Conservation (phyloP, 2,329 filamentous ascomycete species). For the Corniculantispora saksenae region DNA sequence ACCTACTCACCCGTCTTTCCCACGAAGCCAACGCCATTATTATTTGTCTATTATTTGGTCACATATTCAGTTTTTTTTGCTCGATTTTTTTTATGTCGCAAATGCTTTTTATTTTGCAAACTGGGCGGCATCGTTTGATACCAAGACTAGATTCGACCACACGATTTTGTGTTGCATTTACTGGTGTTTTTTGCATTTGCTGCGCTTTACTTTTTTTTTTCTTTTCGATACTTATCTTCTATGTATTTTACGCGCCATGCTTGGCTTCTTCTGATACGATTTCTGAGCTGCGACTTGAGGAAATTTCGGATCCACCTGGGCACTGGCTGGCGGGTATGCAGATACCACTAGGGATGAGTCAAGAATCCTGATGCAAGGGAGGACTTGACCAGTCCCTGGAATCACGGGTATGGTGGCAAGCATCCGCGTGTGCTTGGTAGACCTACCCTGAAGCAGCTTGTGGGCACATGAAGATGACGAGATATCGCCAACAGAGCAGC, state of each 20-base stretch:
- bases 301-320: background rate
- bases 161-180: slow-evolving; percentile 19
- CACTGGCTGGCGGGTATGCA: background rate
- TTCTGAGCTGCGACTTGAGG: background rate
- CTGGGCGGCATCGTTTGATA: slow-evolving; percentile 20
- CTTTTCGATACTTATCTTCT: slow-evolving; percentile 6
- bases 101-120: slow-evolving; percentile 12
- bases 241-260: slow-evolving; percentile 7
- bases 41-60: slow-evolving; percentile 6
- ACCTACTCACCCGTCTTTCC: background rate
- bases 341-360: background rate
- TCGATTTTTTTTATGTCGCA: background rate
- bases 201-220: slow-evolving; percentile 21
- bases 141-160: slow-evolving; percentile 20
- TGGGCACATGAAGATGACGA: background rate
- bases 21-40: slow-evolving; percentile 2
- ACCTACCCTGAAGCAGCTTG: slow-evolving; percentile 2
- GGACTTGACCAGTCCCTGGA: background rate
- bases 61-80: slow-evolving; percentile 3
- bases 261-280: slow-evolving; percentile 14
- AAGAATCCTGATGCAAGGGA: background rate
- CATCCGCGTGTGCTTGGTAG: background rate
- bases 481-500: background rate
- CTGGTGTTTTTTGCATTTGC: slow-evolving; percentile 23
- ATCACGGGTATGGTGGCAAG: background rate